A percentile compares a stretch with the other conserved stretches of the same genome.
phyloP scores from a whole-genome alignment of 202 grass and related monocot genomes.

The Zoysia matrella region DNA sequence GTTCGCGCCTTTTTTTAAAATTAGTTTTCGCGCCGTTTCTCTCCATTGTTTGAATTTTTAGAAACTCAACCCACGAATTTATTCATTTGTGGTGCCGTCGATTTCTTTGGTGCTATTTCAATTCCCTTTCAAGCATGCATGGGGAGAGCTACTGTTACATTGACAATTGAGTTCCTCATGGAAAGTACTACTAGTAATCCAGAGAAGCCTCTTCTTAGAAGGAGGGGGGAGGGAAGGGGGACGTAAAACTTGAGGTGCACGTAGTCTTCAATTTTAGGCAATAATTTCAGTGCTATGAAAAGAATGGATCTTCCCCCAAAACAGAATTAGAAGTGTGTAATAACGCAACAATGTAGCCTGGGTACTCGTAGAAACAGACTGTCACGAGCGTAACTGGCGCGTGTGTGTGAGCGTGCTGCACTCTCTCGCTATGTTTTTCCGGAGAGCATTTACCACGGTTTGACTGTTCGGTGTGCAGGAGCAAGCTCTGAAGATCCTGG shows the following conservation, averaged over 20 bases:
- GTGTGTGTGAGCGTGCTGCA: too few relatives aligned
- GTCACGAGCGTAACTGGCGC: background rate
- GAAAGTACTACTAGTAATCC: background rate
- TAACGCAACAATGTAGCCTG: background rate
- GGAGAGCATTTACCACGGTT: slow-evolving; percentile 32
- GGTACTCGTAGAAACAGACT: background rate
- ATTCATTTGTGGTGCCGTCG: background rate
- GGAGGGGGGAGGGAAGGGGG: too few relatives aligned
- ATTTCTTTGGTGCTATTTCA: background rate
- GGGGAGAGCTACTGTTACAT: background rate
- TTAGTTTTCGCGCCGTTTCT: slow-evolving; percentile 20
- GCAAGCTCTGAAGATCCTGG: slow-evolving; percentile 47
- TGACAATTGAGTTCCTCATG: background rate
- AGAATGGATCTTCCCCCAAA: background rate
- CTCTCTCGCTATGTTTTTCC: too few relatives aligned
- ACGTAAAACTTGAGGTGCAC: too few relatives aligned
- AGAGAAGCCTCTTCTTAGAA: too few relatives aligned
- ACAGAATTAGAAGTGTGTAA: background rate
- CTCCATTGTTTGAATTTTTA: background rate
- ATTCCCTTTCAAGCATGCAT: too few relatives aligned
- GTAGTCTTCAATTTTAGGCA: too few relatives aligned
- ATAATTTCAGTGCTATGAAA: background rate
- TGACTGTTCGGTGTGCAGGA: slow-evolving; percentile 38
- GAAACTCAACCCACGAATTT: background rate
- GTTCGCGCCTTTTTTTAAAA: slow-evolving; percentile 21